phyloP scores from a whole-genome alignment of 345 rosid species.

The Heritiera fomes region DNA sequence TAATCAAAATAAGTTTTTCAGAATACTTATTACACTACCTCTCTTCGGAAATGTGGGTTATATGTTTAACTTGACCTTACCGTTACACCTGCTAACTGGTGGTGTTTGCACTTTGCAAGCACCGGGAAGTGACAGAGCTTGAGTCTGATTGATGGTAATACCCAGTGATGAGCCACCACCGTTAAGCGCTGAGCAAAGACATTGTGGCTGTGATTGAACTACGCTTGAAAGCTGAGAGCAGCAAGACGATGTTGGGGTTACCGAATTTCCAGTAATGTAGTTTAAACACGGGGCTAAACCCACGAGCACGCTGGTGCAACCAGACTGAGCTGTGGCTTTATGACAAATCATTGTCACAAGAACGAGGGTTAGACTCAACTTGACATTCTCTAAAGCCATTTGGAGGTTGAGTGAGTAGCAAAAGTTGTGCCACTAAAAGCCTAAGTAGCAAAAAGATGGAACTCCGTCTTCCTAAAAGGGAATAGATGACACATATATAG shows the following conservation, averaged over 20 bases:
- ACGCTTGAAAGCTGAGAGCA: constrained; percentile 50
- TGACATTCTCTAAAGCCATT: constrained; percentile 40
- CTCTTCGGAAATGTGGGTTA: neutral
- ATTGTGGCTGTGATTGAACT: constrained; percentile 48
- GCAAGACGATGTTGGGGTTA: constrained; percentile 52
- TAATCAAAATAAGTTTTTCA: neutral
- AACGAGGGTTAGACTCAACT: constrained; percentile 32
- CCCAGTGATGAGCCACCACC: constrained; percentile 25
- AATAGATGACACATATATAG: constrained; percentile 11
- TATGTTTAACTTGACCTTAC: neutral
- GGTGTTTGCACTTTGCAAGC: constrained; percentile 39
- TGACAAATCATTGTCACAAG: constrained; percentile 28
- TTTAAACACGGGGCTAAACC: constrained; percentile 39
- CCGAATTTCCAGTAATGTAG: constrained; percentile 41
- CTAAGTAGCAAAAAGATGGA: neutral
- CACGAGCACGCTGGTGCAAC: constrained; percentile 32
- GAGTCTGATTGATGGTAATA: constrained; percentile 28
- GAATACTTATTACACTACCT: neutral
- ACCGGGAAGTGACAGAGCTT: constrained; percentile 29
- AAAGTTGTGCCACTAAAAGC: neutral
- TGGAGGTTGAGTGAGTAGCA: neutral
- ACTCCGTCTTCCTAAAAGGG: neutral
- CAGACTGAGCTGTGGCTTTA: constrained; percentile 38
- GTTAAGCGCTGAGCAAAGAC: constrained; percentile 49
- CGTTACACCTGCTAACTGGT: constrained; percentile 22